phyloP scores from a whole-genome alignment of 1,139 yeast genomes.

The Zygoascus meyerae region DNA sequence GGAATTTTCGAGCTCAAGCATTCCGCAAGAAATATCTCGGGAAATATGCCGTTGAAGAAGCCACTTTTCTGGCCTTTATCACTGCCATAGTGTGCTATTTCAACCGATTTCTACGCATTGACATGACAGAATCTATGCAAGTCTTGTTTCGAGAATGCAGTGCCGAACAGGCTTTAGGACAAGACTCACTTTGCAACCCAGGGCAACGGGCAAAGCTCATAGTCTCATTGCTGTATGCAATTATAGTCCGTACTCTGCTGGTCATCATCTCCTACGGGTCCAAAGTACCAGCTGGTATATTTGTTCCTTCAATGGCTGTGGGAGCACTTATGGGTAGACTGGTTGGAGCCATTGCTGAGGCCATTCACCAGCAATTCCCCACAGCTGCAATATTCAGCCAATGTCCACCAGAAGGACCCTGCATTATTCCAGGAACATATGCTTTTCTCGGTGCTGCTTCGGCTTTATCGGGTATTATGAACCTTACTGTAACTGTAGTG shows the following conservation, averaged over 20 bases:
- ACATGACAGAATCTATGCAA: constrained; percentile 96
- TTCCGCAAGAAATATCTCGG: constrained; percentile 68
- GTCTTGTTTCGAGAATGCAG: constrained; percentile 81
- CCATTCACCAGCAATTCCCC: constrained; percentile 42
- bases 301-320: constrained; percentile 95
- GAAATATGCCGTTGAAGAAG: constrained; percentile 62
- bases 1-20: constrained; percentile 70
- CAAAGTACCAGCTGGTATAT: constrained; percentile 92
- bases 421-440: constrained; percentile 91
- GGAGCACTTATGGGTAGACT: constrained; percentile 94
- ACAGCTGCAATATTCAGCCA: constrained; percentile 43
- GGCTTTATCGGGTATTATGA: constrained; percentile 89
- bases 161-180: constrained; percentile 26
- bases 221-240: constrained; percentile 60
- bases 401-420: constrained; percentile 41
- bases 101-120: constrained; percentile 71
- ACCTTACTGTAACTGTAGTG: constrained; percentile 90
- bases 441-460: constrained; percentile 97
- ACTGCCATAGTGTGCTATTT: constrained; percentile 79
- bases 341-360: constrained; percentile 64
- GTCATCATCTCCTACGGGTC: constrained; percentile 86
- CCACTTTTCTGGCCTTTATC: constrained; percentile 54
- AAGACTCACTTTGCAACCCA: constrained; percentile 27
- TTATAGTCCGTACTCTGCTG: constrained; percentile 60
- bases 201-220: constrained; percentile 27